Base-by-base conservation (phyloP, 768 basidiomycete species). In the Boletus rubescentipes region DNA sequence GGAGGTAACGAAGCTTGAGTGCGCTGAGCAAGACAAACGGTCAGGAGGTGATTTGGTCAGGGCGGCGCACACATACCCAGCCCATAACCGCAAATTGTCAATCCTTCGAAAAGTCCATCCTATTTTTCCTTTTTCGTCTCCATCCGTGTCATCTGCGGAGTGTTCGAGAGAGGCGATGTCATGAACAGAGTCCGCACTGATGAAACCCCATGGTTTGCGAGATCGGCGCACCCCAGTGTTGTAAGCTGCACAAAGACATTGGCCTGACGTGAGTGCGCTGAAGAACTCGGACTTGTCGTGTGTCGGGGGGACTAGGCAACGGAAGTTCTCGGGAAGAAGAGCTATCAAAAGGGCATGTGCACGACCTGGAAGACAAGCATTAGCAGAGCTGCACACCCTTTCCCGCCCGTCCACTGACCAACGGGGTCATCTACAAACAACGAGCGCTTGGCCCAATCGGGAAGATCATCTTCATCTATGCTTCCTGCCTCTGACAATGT, bases 91-190 rank as follows among this genome's bases (percentile, higher is more conserved):
- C 29, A 96, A 72, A 66, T 95, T 96, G 69, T 95, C 93, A 2
- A 85, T 89, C 51, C 92, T 73, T 55, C 93, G 75, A 67, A 93
- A 95, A 18, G 92, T 92, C 87, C 90, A 92, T 0, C 86, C 83
- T 54, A 77, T 79, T 71, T 78, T 82, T 6, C 67, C 67, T 42
- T 73, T 75, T 54, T 79, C 78, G 39, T 76, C 74, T 4, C 65
- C 73, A 23, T 60, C 63, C 0, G 59, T 62, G 20, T 66, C 69
- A 12, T 71, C 67, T 8, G 74, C 74, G 0, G 78, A 76, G 49
- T 71, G 73, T 65, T 91, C 89, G 15, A 91, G 79, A 3, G 79
- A 75, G 18, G 84, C 68, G 42, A 95, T 84, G 62, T 92, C 90
- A 62, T 95, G 93, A 16, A 96, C 83, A 2, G 84, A 81, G 52